Conservation (phyloP, 2,329 filamentous ascomycete genomes). For the Aplosporella prunicola region DNA sequence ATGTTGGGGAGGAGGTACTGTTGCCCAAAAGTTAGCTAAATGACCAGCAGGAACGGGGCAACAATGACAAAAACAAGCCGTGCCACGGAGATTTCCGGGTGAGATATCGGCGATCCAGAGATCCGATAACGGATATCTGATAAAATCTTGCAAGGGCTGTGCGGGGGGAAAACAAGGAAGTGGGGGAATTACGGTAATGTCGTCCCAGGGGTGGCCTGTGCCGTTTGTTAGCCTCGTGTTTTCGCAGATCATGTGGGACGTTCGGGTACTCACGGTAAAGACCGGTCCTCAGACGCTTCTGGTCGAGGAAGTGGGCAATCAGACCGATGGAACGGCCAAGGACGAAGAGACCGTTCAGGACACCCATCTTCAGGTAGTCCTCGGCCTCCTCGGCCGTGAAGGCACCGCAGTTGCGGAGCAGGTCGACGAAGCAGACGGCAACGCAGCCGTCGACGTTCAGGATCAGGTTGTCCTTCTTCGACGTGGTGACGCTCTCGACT, state of each 20-base stretch:
- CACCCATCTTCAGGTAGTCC: constrained; percentile 98
- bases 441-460: constrained; percentile 98
- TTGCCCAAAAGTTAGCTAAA: constrained; percentile 27
- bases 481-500: constrained; percentile 95
- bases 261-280: constrained; percentile 68
- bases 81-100: too few relatives aligned
- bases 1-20: constrained; percentile 29
- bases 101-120: too few relatives aligned
- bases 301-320: constrained; percentile 98
- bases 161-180: constrained; percentile 76
- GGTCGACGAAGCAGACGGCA: constrained; percentile 96
- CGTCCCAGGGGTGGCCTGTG: constrained; percentile 74
- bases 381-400: constrained; percentile 95
- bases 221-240: not conserved
- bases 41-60: too few relatives aligned
- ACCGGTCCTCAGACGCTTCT: constrained; percentile 97
- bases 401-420: constrained; percentile 94
- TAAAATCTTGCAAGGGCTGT: not conserved
- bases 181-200: constrained; percentile 74
- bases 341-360: constrained; percentile 98
- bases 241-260: not conserved
- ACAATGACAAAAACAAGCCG: too few relatives aligned
- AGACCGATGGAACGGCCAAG: constrained; percentile 95
- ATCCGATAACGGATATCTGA: too few relatives aligned
- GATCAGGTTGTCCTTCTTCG: constrained; percentile 99